Base-by-base conservation (phyloP, 108 stramenopile genomes). In the Skeletonema menzelii region DNA sequence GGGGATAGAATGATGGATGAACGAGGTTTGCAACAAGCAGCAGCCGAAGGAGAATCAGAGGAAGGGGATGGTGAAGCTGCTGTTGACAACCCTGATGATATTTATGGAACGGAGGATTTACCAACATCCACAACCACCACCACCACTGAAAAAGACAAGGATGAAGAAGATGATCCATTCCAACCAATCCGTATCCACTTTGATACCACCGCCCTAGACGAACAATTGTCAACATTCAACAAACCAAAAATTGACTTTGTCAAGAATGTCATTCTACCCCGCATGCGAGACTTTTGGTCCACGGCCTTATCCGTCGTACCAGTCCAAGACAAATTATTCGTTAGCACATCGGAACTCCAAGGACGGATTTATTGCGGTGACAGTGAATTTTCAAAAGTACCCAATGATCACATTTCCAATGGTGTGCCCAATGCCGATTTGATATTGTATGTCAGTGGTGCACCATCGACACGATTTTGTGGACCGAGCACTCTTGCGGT, bases 341-440 rank as follows among this genome's bases (percentile, higher is more conserved):
- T 95, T 53, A 80, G 84, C 38, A 67, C 85, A 22, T 68, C 74
- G 7, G 91, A 95, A 55, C 77, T 95, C 10, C 75, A 79, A n/a
- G 74, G 80, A 32, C 66, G 88, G n/a, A 56, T 64, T 40, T 92
- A 86, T 63, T 95, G 94, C 64, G 94, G 94, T 17, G 91, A 95
- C 55, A 76, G 85, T 4, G 91, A 92, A 56, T 95, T 95, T 70
- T 85, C 88, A 27, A 55, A 69, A 58, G 89, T 92, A 5, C 89
- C 91, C 20, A 19, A 69, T n/a, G 62, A 79, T 24, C 89, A 94
- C 37, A 89, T 92, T 62, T 69, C 78, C 24, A 67, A 72, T 4
- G 93, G 93, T 30, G 70, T 94, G 19, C 30, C 84, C 12, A 73
- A 86, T 59, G 65, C 86, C 0, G 93, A 94, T 67, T 63, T 94